Base-by-base conservation (phyloP, 495 filamentous ascomycete genomes). In the Immersiella caudata region DNA sequence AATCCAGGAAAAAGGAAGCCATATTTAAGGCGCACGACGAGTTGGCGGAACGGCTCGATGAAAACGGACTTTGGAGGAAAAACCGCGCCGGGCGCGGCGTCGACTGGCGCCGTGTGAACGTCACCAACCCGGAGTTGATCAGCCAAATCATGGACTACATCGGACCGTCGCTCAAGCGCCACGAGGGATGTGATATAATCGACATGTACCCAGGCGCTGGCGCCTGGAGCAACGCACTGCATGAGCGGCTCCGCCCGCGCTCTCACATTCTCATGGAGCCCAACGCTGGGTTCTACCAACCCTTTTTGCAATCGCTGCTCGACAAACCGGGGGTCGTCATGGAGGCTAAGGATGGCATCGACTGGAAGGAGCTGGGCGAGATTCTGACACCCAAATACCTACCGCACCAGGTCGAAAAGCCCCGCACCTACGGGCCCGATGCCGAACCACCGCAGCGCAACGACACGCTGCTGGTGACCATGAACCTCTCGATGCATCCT, bases 121-220 rank as follows among this genome's bases (percentile, higher is more conserved):
- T 92, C 64, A 82, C 88, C 59, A 86, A 81, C 77, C 81, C 87
- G 22, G 56, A 79, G 21, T 78, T 93, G 64, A 89, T 89, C 70
- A 74, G 82, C 60, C 78, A 83, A 50, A 70, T 80, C 24, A 21
- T 83, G 60, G 67, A 73, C 0, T 80, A 80, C 56, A 66, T 83
- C 22, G 72, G 72, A 11, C 50, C 70, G 20, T 86, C 84, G 12
- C 84, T 97, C 25, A 74, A 76, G 22, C 82, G 83, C 60, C 86
- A 93, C 72, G 73, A 78, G 16, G 89, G 90, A 60, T 88, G 93
- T 71, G 92, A 93, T 68, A 84, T 98, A 61, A 80, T 98, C 68
- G 94, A 98, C 72, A 79, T 97, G 49, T 90, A 91, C 79, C 94
- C 94, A 0, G 92, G 91, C 25, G 70, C 74, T 22, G 92, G 92